Evolutionary conservation across 495 filamentous ascomycete species (phyloP).

Genomic region (Penicilliopsis zonata): DNA sequence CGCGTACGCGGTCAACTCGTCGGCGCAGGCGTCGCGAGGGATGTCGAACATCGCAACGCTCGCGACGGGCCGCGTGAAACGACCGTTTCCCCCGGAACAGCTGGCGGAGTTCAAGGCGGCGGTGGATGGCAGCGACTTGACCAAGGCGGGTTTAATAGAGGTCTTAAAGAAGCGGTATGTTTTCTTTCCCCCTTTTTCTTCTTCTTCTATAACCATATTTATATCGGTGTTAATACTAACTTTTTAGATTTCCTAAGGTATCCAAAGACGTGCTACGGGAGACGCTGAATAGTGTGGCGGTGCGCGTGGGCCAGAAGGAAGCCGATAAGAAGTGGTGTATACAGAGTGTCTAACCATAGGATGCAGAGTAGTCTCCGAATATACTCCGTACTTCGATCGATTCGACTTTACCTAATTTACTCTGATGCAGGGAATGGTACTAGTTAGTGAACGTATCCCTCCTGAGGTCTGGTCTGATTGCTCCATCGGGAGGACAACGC

Average conservation of each 20-base stretch:
- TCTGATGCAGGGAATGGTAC: too few relatives aligned
- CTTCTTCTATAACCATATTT: not conserved
- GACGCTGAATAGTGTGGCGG: conserved; percentile 59
- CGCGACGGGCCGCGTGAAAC: conserved; percentile 21
- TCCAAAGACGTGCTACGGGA: conserved; percentile 60
- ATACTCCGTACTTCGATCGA: too few relatives aligned
- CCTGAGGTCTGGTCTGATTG: too few relatives aligned
- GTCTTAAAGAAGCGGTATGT: conserved; percentile 54
- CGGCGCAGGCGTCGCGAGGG: conserved; percentile 2
- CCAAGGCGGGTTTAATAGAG: conserved; percentile 66
- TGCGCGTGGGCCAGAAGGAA: conserved; percentile 49
- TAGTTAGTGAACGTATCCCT: too few relatives aligned
- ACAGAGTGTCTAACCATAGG: too few relatives aligned
- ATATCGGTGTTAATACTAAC: conserved; percentile 4
- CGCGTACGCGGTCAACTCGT: conserved; percentile 12
- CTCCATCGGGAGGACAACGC: too few relatives aligned
- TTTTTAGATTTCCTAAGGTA: conserved; percentile 51
- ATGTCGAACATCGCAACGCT: conserved; percentile 3
- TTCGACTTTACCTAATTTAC: too few relatives aligned
- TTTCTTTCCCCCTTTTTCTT: conserved; percentile 2
- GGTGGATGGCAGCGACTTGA: conserved; percentile 58
- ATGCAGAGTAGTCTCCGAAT: too few relatives aligned
- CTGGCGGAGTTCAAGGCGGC: conserved; percentile 61
- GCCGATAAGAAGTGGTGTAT: conserved; percentile 58
- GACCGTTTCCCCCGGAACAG: conserved; percentile 42